A percentile compares a stretch with the other conserved stretches of the same genome.
phyloP scores from a whole-genome alignment of 176 grass and related monocot species.

The Cenchrus purpureus region DNA sequence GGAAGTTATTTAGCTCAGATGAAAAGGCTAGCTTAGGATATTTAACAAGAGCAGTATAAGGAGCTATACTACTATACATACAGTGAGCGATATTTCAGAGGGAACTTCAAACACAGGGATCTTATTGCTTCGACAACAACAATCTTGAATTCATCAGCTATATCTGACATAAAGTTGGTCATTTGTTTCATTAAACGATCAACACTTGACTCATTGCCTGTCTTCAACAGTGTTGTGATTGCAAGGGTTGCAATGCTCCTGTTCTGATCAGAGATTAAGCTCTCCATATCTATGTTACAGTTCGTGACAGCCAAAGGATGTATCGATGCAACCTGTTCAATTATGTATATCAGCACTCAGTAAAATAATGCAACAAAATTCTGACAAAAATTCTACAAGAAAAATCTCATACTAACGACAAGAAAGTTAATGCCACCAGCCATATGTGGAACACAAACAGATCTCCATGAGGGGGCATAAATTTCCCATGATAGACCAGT shows the following conservation, averaged over 20 bases:
- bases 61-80: constrained; percentile 45
- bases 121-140: constrained; percentile 98
- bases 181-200: constrained; percentile 99
- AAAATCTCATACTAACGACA: neutral
- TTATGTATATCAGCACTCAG: constrained; percentile 28
- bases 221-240: constrained; percentile 94
- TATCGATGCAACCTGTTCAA: constrained; percentile 83
- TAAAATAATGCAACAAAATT: constrained; percentile 30
- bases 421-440: neutral
- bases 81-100: constrained; percentile 97
- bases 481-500: constrained; percentile 3
- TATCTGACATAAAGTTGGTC: constrained; percentile 98
- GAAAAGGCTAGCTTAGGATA: constrained; percentile 18
- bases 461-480: neutral
- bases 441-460: neutral
- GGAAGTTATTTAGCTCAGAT: constrained; percentile 20
- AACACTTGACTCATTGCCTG: constrained; percentile 98
- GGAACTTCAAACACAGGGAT: constrained; percentile 97
- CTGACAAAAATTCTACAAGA: neutral
- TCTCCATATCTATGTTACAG: constrained; percentile 99
- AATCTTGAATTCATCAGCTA: constrained; percentile 98
- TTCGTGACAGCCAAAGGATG: constrained; percentile 98
- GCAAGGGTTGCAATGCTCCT: constrained; percentile 98
- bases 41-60: constrained; percentile 12
- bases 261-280: constrained; percentile 98